Conservation (phyloP, 805 yeast species). For the Saturnispora diversa region DNA sequence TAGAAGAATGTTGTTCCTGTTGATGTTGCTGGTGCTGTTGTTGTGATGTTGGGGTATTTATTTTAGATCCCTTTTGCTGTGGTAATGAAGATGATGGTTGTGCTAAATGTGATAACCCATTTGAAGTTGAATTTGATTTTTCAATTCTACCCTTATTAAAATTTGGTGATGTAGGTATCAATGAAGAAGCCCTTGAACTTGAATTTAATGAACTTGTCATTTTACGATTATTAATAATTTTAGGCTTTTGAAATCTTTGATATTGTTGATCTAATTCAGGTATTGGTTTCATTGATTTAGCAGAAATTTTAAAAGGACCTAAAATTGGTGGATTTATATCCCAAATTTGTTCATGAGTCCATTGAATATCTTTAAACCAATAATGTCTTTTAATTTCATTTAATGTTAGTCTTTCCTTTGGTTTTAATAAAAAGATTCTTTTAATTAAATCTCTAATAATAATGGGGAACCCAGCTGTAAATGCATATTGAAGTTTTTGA, state of each 20-base stretch:
- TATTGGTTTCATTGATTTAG: constrained; percentile 70
- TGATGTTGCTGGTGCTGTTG: constrained; percentile 4
- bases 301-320: constrained; percentile 65
- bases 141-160: not conserved
- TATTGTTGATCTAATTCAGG: constrained; percentile 39
- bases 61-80: no score
- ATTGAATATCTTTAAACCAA: constrained; percentile 51
- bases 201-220: constrained; percentile 11
- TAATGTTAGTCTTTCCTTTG: constrained; percentile 54
- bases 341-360: constrained; percentile 56
- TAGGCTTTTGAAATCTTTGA: constrained; percentile 13
- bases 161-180: not conserved
- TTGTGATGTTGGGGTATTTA: not conserved
- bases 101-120: not conserved
- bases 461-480: constrained; percentile 77
- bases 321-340: constrained; percentile 49
- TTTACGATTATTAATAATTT: constrained; percentile 6
- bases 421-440: constrained; percentile 55
- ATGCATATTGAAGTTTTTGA: constrained; percentile 71
- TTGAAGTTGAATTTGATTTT: constrained; percentile 4
- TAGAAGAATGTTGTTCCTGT: not conserved
- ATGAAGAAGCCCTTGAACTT: constrained; percentile 7
- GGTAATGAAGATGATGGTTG: not conserved
- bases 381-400: constrained; percentile 52
- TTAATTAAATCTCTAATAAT: constrained; percentile 65